Evolutionary conservation across 352 stramenopile species (phyloP).

Genomic region (Sclerospora graminicola): DNA sequence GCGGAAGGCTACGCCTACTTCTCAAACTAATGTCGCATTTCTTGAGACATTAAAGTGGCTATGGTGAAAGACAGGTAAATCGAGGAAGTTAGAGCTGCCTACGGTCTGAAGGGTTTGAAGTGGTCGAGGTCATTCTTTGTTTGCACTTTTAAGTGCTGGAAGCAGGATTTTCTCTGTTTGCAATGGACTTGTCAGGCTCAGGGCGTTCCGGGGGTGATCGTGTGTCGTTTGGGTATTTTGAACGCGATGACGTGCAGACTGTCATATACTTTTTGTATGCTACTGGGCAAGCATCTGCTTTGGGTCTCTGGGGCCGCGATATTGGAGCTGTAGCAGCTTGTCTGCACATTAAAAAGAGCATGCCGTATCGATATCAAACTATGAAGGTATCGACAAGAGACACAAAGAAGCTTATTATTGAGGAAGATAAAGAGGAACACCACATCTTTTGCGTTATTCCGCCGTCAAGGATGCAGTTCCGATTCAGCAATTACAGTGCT

Average conservation of each 20-base stretch:
- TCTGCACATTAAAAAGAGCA: constrained; percentile 35
- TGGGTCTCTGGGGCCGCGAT: constrained; percentile 59
- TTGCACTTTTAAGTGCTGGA: constrained; percentile 47
- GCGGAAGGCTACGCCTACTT: too few species aligned
- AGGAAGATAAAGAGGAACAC: constrained; percentile 25
- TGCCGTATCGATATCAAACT: constrained; percentile 39
- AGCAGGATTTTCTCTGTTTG: constrained; percentile 56
- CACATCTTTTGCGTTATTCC: constrained; percentile 44
- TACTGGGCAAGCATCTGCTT: constrained; percentile 32
- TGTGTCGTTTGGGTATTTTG: constrained; percentile 61
- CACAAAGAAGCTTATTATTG: constrained; percentile 31
- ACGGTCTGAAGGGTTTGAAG: too few species aligned
- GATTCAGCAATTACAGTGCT: constrained; percentile 44
- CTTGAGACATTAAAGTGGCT: too few species aligned
- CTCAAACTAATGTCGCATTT: constrained; percentile 63
- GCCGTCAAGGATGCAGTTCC: constrained; percentile 33
- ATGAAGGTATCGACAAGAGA: constrained; percentile 28
- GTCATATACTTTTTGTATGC: constrained; percentile 62
- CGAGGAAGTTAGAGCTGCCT: too few species aligned
- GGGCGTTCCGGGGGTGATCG: constrained; percentile 51
- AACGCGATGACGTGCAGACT: constrained; percentile 47
- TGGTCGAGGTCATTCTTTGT: constrained; percentile 66
- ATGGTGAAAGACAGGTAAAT: too few species aligned
- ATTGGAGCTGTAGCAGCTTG: constrained; percentile 46
- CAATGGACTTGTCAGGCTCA: constrained; percentile 63